These are phyloP conservation scores for Backusella psychrophila DNA, from an alignment of 192 early-diverging fungal species.

Conservation along the genomic window DNA sequence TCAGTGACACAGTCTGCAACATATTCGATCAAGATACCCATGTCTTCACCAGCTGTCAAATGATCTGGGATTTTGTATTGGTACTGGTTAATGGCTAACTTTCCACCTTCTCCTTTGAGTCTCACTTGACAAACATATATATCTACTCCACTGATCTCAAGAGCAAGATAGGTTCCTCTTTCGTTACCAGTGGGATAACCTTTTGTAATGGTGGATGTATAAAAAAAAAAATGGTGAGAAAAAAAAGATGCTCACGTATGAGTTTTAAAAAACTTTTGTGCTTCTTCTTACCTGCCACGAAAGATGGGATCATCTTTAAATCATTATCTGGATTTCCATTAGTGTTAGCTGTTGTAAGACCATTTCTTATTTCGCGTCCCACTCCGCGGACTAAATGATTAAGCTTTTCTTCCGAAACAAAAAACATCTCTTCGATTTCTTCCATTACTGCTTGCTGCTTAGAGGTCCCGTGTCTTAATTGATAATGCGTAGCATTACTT, in stretches of 20 bases:
- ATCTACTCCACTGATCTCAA: slow-evolving; percentile 94
- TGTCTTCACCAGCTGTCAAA: slow-evolving; percentile 51
- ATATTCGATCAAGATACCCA: slow-evolving; percentile 70
- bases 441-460: slow-evolving; percentile 13
- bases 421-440: slow-evolving; percentile 1
- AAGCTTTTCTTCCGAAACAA: slow-evolving; percentile 8
- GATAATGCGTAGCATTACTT: background rate
- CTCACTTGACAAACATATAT: slow-evolving; percentile 84
- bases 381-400: slow-evolving; percentile 42
- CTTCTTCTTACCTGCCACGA: slow-evolving; percentile 58
- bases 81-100: slow-evolving; percentile 73
- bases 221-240: background rate
- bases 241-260: background rate
- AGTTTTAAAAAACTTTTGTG: background rate
- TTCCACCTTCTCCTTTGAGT: slow-evolving; percentile 73
- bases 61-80: slow-evolving; percentile 71
- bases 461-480: background rate
- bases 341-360: slow-evolving; percentile 38
- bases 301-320: slow-evolving; percentile 87
- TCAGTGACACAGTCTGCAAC: slow-evolving; percentile 59
- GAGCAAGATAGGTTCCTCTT: slow-evolving; percentile 80
- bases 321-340: slow-evolving; percentile 17
- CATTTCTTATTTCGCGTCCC: slow-evolving; percentile 50
- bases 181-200: slow-evolving; percentile 84
- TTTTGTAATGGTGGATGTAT: slow-evolving; percentile 45